phyloP scores from a whole-genome alignment of 2,329 filamentous ascomycete species.

The Ophiostoma angusticollis region DNA sequence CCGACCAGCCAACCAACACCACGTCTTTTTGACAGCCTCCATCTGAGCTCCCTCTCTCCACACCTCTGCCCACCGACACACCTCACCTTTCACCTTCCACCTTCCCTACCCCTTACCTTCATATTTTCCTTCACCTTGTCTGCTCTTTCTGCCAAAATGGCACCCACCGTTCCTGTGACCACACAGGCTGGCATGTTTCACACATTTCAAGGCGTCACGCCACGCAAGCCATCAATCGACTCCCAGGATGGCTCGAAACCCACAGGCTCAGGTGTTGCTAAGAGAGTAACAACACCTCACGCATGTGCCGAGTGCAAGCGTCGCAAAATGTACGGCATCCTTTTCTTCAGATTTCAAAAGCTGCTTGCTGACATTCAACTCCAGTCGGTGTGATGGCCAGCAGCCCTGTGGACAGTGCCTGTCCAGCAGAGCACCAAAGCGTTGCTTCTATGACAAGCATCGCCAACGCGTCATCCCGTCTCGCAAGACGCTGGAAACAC shows the following conservation, averaged over 20 bases:
- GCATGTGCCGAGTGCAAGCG: constrained; percentile 68
- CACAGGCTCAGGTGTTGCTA: constrained; percentile 25
- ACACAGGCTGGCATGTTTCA: constrained; percentile 40
- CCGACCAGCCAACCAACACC: not conserved
- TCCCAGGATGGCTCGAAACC: constrained; percentile 28
- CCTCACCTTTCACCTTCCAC: constrained; percentile 20
- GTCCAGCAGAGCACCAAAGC: constrained; percentile 67
- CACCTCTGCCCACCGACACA: too few relatives aligned
- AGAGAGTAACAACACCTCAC: constrained; percentile 44
- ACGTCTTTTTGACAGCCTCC: too few relatives aligned
- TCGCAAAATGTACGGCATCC: constrained; percentile 51
- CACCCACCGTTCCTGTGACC: constrained; percentile 33
- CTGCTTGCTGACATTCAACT: not conserved
- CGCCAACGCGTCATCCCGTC: constrained; percentile 65
- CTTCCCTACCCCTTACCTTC: constrained; percentile 2
- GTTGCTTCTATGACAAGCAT: constrained; percentile 72
- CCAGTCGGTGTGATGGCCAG: constrained; percentile 60
- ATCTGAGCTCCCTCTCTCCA: too few relatives aligned
- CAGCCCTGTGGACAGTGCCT: constrained; percentile 74
- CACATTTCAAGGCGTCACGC: constrained; percentile 40
- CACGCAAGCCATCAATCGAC: constrained; percentile 34
- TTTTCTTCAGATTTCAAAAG: too few relatives aligned
- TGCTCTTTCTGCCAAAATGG: constrained; percentile 21
- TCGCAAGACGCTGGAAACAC: constrained; percentile 55
- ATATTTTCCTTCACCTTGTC: not conserved